Evolutionary conservation across 495 filamentous ascomycete species (phyloP).

Genomic region (Tuber magnatum): DNA sequence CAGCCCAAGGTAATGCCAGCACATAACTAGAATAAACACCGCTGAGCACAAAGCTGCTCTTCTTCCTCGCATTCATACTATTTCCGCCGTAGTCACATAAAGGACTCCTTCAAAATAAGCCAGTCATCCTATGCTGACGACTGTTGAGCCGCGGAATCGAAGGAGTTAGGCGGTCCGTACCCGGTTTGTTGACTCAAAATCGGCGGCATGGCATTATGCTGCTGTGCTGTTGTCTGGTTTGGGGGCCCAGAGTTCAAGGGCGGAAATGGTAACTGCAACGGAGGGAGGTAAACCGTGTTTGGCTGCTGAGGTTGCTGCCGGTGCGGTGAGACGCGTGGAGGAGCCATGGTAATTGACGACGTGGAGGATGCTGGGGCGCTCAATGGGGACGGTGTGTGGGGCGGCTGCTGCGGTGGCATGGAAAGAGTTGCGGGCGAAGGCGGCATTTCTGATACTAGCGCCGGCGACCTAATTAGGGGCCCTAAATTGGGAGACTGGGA

Average conservation of each 20-base stretch:
- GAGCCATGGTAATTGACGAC: constrained; percentile 38
- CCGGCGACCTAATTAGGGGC: constrained; percentile 31
- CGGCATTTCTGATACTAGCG: constrained; percentile 17
- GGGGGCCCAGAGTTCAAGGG: constrained; percentile 38
- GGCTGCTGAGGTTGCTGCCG: constrained; percentile 30
- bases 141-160: constrained; percentile 41
- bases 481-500: constrained; percentile 28
- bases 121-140: constrained; percentile 36
- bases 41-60: constrained; percentile 23
- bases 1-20: constrained; percentile 33
- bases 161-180: constrained; percentile 41
- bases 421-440: constrained; percentile 11
- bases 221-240: constrained; percentile 17
- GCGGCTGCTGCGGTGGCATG: constrained; percentile 17
- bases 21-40: constrained; percentile 24
- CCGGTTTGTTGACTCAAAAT: constrained; percentile 36
- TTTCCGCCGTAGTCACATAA: constrained; percentile 32
- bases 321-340: constrained; percentile 32
- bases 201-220: constrained; percentile 39
- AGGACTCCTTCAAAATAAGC: constrained; percentile 29
- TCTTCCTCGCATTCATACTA: constrained; percentile 12
- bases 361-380: constrained; percentile 23
- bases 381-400: constrained; percentile 32
- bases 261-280: constrained; percentile 39
- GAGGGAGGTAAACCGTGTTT: constrained; percentile 33